Evolutionary conservation across 306 rosid genomes (phyloP).

Genomic region (Aeschynomene evenia): DNA sequence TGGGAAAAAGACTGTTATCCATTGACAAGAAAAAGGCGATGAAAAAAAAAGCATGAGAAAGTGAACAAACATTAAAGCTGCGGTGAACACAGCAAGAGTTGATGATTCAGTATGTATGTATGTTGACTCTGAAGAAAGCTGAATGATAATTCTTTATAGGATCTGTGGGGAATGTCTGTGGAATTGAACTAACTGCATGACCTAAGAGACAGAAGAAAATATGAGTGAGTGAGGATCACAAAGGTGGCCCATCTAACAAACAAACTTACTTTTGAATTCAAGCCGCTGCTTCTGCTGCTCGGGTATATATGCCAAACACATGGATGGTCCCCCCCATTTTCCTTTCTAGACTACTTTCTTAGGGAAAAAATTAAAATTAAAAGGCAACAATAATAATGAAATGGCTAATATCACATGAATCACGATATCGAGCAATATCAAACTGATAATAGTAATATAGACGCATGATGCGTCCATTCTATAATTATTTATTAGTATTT

Average conservation of each 20-base stretch:
- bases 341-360: background rate
- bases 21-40: background rate
- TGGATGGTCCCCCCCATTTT: conserved; percentile 31
- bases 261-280: conserved; percentile 32
- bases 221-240: background rate
- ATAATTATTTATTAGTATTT: background rate
- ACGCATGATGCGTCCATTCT: background rate
- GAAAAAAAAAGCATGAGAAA: background rate
- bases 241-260: conserved; percentile 17
- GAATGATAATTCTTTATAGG: conserved; percentile 4
- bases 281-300: no score
- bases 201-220: conserved; percentile 19
- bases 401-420: conserved; percentile 26
- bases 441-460: background rate
- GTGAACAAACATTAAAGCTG: background rate
- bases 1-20: conserved; percentile 1
- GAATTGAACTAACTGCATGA: conserved; percentile 8
- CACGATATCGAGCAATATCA: background rate
- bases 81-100: background rate
- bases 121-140: conserved; percentile 21
- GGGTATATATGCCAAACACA: background rate
- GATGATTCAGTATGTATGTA: conserved; percentile 19
- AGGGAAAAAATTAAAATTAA: no score
- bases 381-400: background rate
- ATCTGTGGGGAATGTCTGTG: conserved; percentile 26